Evolutionary conservation across 1,139 yeast species (phyloP).

Genomic region (Candida tropicalis): DNA sequence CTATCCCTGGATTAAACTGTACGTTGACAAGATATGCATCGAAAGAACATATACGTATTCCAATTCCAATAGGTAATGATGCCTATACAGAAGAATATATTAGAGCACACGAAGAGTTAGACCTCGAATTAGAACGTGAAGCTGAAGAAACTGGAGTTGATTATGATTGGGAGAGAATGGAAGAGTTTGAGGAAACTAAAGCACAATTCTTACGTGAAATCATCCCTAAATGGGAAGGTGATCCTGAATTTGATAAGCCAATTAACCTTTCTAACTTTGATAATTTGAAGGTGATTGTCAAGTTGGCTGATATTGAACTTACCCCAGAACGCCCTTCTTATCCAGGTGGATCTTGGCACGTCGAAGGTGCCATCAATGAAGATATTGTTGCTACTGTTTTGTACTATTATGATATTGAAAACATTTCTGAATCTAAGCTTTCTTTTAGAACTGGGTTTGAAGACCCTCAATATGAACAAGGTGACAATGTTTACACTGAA

Average conservation of each 20-base stretch:
- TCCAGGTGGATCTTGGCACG: slow-evolving; percentile 49
- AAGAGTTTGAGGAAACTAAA: slow-evolving; percentile 16
- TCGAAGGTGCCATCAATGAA: slow-evolving; percentile 47
- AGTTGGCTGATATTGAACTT: slow-evolving; percentile 44
- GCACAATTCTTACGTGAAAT: slow-evolving; percentile 19
- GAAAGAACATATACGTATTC: slow-evolving; percentile 20
- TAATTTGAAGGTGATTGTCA: slow-evolving; percentile 40
- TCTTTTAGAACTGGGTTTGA: slow-evolving; percentile 34
- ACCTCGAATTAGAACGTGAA: slow-evolving; percentile 13
- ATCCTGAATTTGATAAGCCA: slow-evolving; percentile 20
- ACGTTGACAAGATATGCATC: slow-evolving; percentile 28
- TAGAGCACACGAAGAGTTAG: slow-evolving; percentile 11
- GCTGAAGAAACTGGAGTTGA: slow-evolving; percentile 12
- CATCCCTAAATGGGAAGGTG: slow-evolving; percentile 18
- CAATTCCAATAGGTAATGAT: slow-evolving; percentile 18
- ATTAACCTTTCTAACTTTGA: slow-evolving; percentile 24
- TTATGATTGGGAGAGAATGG: slow-evolving; percentile 14
- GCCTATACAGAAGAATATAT: slow-evolving; percentile 22
- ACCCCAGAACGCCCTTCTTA: slow-evolving; percentile 45
- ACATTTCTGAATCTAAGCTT: slow-evolving; percentile 38
- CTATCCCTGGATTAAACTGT: slow-evolving; percentile 34
- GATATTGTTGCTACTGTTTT: slow-evolving; percentile 45
- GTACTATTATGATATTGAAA: slow-evolving; percentile 46
- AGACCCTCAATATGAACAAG: slow-evolving; percentile 42
- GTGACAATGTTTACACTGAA: slow-evolving; percentile 29